Evolutionary conservation across 257 asterid genomes (phyloP).

Genomic region (Primulina tabacum): DNA sequence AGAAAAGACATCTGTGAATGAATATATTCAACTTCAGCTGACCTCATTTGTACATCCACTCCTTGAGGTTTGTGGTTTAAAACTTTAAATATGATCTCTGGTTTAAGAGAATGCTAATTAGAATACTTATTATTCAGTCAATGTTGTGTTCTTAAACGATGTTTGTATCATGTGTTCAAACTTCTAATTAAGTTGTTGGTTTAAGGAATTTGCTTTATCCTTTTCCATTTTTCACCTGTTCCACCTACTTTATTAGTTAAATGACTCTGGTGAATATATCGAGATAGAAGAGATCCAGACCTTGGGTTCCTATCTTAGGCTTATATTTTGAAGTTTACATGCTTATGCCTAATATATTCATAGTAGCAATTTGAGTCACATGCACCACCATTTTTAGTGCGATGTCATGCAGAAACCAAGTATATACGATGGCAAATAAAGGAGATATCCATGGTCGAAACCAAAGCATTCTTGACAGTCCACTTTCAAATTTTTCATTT

Average conservation of each 20-base stretch:
- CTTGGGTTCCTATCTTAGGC: background rate
- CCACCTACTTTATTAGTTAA: background rate
- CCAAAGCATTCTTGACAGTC: background rate
- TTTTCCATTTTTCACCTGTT: background rate
- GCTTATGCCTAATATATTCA: background rate
- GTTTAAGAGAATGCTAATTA: background rate
- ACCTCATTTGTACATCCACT: slow-evolving; percentile 1
- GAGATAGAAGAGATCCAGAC: background rate
- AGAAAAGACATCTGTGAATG: background rate
- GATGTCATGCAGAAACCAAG: background rate
- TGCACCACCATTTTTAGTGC: background rate
- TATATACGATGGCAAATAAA: no score
- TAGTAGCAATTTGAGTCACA: background rate
- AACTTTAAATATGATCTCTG: background rate
- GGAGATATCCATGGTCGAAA: no score
- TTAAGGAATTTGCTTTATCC: background rate
- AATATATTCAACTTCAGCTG: background rate
- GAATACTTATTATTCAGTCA: background rate
- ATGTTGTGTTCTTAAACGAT: background rate
- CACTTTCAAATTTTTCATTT: no score
- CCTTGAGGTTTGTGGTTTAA: background rate
- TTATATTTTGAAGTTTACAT: background rate
- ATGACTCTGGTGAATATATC: background rate
- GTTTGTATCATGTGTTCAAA: background rate
- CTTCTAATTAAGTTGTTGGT: background rate